Conservation (phyloP, 495 filamentous ascomycete genomes). For the Jackrogersella multiformis region DNA sequence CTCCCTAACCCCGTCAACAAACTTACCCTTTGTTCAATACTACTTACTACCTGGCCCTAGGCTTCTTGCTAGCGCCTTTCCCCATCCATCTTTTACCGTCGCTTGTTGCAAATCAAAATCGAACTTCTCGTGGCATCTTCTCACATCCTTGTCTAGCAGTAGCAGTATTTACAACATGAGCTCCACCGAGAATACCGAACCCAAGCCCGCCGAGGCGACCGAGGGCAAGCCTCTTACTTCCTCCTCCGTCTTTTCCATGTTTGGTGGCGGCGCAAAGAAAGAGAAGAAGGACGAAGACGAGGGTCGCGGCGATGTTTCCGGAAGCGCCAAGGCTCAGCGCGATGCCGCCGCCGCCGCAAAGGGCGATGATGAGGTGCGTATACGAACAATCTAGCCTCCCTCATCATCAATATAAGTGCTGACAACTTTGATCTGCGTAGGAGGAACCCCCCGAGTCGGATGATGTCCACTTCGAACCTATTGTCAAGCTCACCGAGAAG, state of each 20-base stretch:
- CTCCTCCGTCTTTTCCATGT: constrained; percentile 89
- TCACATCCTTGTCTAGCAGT: constrained; percentile 20
- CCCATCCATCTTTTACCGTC: not conserved
- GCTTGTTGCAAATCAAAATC: not conserved
- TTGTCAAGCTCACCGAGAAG: constrained; percentile 93
- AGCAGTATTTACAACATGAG: constrained; percentile 46
- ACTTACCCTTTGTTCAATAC: not conserved
- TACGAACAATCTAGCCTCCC: not conserved
- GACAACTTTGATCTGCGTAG: constrained; percentile 47
- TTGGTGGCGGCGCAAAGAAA: constrained; percentile 90
- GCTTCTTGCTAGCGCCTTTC: not conserved
- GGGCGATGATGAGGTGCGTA: constrained; percentile 53
- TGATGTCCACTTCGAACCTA: constrained; percentile 96
- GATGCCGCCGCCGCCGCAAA: constrained; percentile 67
- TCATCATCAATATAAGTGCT: constrained; percentile 3
- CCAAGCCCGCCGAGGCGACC: constrained; percentile 48
- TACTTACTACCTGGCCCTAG: not conserved
- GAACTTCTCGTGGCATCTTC: constrained; percentile 4
- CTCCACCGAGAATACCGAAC: constrained; percentile 54
- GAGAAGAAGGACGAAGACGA: constrained; percentile 79
- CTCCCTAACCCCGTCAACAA: not conserved
- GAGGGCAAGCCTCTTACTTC: constrained; percentile 53
- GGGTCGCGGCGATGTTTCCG: constrained; percentile 79
- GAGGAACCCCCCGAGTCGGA: constrained; percentile 82
- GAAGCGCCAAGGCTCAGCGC: constrained; percentile 86